Percentiles rank a stretch among this genome's conserved stretches.
Conservation (phyloP, 2,329 filamentous ascomycete species). For the Colletotrichum sp. region DNA sequence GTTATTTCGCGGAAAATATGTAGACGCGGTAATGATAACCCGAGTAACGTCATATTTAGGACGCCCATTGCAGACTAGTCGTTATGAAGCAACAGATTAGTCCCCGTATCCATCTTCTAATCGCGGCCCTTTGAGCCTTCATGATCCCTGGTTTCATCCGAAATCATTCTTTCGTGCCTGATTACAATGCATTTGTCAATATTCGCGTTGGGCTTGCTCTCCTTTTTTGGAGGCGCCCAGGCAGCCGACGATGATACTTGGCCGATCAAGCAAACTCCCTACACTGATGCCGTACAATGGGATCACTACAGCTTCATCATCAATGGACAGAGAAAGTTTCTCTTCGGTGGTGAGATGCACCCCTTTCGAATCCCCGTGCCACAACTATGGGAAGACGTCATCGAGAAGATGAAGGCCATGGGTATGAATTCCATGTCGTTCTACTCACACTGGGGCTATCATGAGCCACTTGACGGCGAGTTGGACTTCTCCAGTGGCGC, state of each 20-base stretch:
- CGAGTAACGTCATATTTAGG: not conserved
- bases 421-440: not conserved
- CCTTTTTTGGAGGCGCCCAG: fast-evolving
- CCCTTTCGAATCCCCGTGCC: not conserved
- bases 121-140: not conserved
- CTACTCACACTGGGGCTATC: not conserved
- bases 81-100: not conserved
- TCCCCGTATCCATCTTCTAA: not conserved
- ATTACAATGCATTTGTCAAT: not conserved
- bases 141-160: not conserved
- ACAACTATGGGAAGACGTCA: not conserved
- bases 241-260: not conserved
- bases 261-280: not conserved
- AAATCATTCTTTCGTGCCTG: not conserved
- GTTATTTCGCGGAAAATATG: too few species aligned
- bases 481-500: not conserved
- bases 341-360: not conserved
- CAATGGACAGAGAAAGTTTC: not conserved
- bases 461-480: not conserved
- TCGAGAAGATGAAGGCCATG: not conserved
- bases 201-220: not conserved
- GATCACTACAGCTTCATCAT: not conserved
- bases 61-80: not conserved
- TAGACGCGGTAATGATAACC: not conserved
- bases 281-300: not conserved